Evolutionary conservation across 1,284 basidiomycete genomes (phyloP), one percentile per base, ranked within the genome.

Genomic region (Pseudozyma thailandica): DNA sequence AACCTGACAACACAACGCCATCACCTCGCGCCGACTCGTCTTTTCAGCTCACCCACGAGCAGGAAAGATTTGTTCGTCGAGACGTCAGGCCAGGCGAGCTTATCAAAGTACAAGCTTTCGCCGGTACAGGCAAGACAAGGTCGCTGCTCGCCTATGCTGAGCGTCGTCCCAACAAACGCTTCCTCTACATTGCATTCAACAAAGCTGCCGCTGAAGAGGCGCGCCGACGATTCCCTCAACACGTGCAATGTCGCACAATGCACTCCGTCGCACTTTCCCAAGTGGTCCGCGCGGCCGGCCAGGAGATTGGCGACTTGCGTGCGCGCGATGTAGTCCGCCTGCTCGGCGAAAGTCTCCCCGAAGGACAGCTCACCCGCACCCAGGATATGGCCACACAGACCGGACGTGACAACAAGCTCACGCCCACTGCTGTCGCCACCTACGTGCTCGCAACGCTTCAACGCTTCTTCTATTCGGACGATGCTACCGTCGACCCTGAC

Each of bases 111-210:
- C 78, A 79, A 43, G 78, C 78, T 1, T 79, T 72, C 44, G 78
- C 78, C 1, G 77, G 77, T 12, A 79, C 78, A 6, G 78, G 78
- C 25, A 79, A 79, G 51, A 79, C 78, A 6, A 61, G 70, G 23
- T 79, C 75, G 20, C 68, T 79, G 4, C 54, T 74, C 15, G 75
- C 75, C 27, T 78, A 75, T 31, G 74, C 78, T 16, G 48, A 72
- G 27, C 54, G 50, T 25, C 72, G 76, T 6, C 78, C 78, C 1
- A 31, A 62, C 28, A 60, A 72, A 45, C 56, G 65, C 6, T 76
- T 80, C 27, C 66, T 80, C 18, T 80, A 80, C 55, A 68, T 80
- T 15, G 75, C 78, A 2, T 80, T 80, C 57, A 80, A 80, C 54
- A 74, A 70, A 18, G 70, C 76, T 15, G 75, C 76, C n/a, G 72